Conservation (phyloP, 2,329 filamentous ascomycete genomes). For the Colletotrichum abscissum region DNA sequence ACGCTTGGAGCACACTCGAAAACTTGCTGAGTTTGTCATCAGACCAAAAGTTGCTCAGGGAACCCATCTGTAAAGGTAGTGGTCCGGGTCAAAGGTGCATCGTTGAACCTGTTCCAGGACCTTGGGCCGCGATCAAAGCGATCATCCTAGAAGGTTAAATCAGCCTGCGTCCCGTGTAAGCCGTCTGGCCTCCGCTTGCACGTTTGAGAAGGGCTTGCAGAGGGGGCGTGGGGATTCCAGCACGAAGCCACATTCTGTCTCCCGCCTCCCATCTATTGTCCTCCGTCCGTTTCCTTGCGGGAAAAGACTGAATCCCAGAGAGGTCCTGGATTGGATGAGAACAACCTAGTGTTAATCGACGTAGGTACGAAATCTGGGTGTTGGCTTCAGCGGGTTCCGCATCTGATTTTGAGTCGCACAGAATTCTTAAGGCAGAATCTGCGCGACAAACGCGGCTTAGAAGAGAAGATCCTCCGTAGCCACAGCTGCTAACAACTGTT, state of each 20-base stretch:
- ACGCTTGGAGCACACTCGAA: conserved; percentile 4
- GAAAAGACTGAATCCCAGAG: neutral
- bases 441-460: neutral
- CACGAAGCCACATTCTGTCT: conserved; percentile 21
- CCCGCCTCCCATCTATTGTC: conserved; percentile 21
- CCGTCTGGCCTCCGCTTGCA: conserved; percentile 7
- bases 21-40: conserved; percentile 24
- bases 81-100: conserved; percentile 26
- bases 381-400: neutral
- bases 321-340: conserved; percentile 22
- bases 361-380: conserved; percentile 9
- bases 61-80: conserved; percentile 11
- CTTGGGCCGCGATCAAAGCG: conserved; percentile 22
- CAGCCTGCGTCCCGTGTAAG: conserved; percentile 18
- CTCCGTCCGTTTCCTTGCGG: conserved; percentile 24
- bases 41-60: conserved; percentile 13
- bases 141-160: conserved; percentile 28
- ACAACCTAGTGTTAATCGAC: neutral
- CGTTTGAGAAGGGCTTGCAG: conserved; percentile 10
- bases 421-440: neutral
- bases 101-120: conserved; percentile 16
- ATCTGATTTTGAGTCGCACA: conserved; percentile 11
- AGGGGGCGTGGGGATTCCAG: neutral
- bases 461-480: neutral
- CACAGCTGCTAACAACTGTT: neutral